A percentile compares a stretch with the other conserved stretches of the same genome.
Evolutionary conservation across 202 grass and related monocot genomes (phyloP).

Genomic region (Zoysia matrella): DNA sequence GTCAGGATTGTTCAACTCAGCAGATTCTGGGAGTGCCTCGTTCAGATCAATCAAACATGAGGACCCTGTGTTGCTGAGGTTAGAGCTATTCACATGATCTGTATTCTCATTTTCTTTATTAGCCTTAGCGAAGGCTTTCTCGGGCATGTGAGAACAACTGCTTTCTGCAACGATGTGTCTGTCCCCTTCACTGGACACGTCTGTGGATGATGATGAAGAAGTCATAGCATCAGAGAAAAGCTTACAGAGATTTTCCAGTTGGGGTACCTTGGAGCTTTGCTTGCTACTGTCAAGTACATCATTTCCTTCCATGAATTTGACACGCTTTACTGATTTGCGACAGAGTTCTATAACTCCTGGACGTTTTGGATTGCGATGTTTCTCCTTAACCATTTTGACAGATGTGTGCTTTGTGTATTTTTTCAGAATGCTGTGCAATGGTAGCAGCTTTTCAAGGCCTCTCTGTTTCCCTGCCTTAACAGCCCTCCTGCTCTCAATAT

Average conservation of each 20-base stretch:
- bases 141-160: conserved; percentile 32
- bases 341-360: conserved; percentile 51
- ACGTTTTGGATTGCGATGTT: conserved; percentile 34
- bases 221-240: conserved; percentile 59
- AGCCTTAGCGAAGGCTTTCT: conserved; percentile 15
- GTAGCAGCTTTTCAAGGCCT: conserved; percentile 40
- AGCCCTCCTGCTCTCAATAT: conserved; percentile 30
- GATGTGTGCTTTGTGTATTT: conserved; percentile 56
- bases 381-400: conserved; percentile 57
- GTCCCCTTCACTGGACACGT: conserved; percentile 48
- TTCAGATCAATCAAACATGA: conserved; percentile 61
- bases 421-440: conserved; percentile 58
- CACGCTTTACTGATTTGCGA: conserved; percentile 52
- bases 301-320: conserved; percentile 55
- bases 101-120: conserved; percentile 32
- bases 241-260: conserved; percentile 49
- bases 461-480: conserved; percentile 32
- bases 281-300: conserved; percentile 39
- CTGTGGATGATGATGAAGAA: conserved; percentile 53
- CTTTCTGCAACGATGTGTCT: conserved; percentile 39
- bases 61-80: conserved; percentile 29
- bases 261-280: conserved; percentile 41
- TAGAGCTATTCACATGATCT: conserved; percentile 13
- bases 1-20: conserved; percentile 29
- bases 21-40: conserved; percentile 36